Evolutionary conservation across 768 basidiomycete genomes (phyloP).

Genomic region (Coprinopsis cinerea): DNA sequence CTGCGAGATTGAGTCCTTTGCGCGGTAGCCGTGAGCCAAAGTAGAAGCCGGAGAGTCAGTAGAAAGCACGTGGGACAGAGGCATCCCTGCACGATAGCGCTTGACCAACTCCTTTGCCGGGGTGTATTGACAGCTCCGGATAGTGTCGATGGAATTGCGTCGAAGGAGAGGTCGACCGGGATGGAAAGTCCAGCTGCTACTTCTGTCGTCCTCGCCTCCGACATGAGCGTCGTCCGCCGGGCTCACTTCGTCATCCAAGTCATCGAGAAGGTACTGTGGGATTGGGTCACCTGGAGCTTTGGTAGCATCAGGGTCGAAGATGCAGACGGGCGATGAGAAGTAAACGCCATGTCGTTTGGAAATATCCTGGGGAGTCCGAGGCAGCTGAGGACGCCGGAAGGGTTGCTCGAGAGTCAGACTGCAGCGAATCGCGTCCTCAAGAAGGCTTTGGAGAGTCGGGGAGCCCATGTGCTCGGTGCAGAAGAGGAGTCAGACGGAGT

Average conservation of each 20-base stretch:
- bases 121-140: conserved; percentile 19
- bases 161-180: no score
- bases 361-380: conserved; percentile 1
- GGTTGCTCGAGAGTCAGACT: neutral
- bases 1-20: no score
- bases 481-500: neutral
- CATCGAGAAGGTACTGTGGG: no score
- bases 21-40: no score
- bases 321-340: conserved; percentile 18
- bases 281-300: neutral
- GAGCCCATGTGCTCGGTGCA: neutral
- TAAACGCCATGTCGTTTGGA: conserved; percentile 31
- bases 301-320: neutral
- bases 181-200: conserved; percentile 34
- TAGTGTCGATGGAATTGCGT: conserved; percentile 19
- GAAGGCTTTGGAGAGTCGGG: neutral
- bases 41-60: conserved; percentile 8
- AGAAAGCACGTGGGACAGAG: conserved; percentile 14
- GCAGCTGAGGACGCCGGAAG: neutral
- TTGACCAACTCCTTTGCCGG: conserved; percentile 34
- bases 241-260: no score
- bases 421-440: neutral
- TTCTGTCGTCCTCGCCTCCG: no score
- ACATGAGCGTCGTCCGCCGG: no score
- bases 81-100: conserved; percentile 32